Base-by-base conservation (phyloP, 768 basidiomycete genomes). In the Podaxis sp. region DNA sequence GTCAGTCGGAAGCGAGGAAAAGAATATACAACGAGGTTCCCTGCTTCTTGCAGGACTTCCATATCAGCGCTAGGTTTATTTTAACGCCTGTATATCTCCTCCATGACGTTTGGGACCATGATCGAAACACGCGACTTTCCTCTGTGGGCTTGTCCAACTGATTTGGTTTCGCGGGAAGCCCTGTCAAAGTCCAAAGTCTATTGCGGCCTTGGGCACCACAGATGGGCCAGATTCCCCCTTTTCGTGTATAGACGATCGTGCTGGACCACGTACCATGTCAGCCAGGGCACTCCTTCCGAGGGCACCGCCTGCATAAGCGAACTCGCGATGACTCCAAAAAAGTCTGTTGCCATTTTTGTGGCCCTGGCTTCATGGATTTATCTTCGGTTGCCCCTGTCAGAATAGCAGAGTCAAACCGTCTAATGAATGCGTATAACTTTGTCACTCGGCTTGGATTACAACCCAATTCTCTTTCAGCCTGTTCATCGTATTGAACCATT, bases 1-100 rank as follows among this genome's bases (percentile, higher is more conserved):
- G 48, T 63, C 61, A 63, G 55, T 39, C 33, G 38, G 26, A 33
- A 39, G 42, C 61, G 61, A 57, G 61, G 54, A 63, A 63, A 63
- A 48, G 61, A 30, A 39, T 57, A 57, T 19, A 56, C 61, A 63
- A 56, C 46, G 61, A 63, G 54, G 44, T 51, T 28, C 49, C 44
- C 61, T n/a, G 46, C 55, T 57, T 57, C 55, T 63, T 28, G 15
- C 17, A n/a, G 22, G 33, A 12, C 55, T 63, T 63, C 61, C 36
- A 48, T 63, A 56, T 57, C 55, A 36, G 61, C 54, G 48, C 61
- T 38, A 49, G 33, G 49, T 44, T 49, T 38, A 49, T 63, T 56
- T 54, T 49, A 48, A 44, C 61, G 40, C 58, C 39, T 42, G 28
- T 55, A 24, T 28, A 12, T 39, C 26, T 46, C 53, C 38, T 30